Base-by-base conservation (phyloP, 371 early-diverging fungal species). In the Sporodiniella umbellata region DNA sequence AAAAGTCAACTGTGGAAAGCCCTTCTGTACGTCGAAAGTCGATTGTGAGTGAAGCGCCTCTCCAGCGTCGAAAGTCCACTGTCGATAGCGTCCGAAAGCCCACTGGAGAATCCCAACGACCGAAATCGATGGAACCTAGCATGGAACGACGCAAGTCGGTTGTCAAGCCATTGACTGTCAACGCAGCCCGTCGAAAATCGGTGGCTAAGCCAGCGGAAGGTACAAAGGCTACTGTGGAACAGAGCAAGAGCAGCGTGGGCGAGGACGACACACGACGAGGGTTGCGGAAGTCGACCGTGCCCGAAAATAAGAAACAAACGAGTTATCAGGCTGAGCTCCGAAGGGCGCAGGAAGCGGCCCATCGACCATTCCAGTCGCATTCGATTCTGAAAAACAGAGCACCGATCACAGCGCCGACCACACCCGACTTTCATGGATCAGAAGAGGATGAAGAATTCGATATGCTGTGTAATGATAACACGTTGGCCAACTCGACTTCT, bases 321-420 rank as follows among this genome's bases (percentile, higher is more conserved):
- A n/a, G n/a, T n/a, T n/a, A n/a, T n/a, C n/a, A n/a, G n/a, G n/a
- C n/a, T n/a, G n/a, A n/a, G n/a, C n/a, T n/a, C n/a, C n/a, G n/a
- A n/a, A n/a, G n/a, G n/a, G n/a, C n/a, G n/a, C n/a, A n/a, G n/a
- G n/a, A n/a, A n/a, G n/a, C n/a, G n/a, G n/a, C n/a, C n/a, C n/a
- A n/a, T n/a, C 40, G 4, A 17, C 40, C 8, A 12, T 51, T 2
- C 12, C 45, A 8, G 25, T 50, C 30, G 10, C 4, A 4, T 23
- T 44, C 56, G 10, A 42, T 51, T 33, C n/a, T 40, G n/a, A 57
- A 47, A 18, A 15, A 48, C 24, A 55, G 49, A 30, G 33, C 40
- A 8, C 57, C 57, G 1, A 51, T 58, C 1, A 58, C 58, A 17
- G 60, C 60, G 1, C 60, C 60, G 3, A 47, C 55, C 4, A 60